phyloP scores from a whole-genome alignment of 2,329 filamentous ascomycete genomes.

The Shiraia bambusicola region DNA sequence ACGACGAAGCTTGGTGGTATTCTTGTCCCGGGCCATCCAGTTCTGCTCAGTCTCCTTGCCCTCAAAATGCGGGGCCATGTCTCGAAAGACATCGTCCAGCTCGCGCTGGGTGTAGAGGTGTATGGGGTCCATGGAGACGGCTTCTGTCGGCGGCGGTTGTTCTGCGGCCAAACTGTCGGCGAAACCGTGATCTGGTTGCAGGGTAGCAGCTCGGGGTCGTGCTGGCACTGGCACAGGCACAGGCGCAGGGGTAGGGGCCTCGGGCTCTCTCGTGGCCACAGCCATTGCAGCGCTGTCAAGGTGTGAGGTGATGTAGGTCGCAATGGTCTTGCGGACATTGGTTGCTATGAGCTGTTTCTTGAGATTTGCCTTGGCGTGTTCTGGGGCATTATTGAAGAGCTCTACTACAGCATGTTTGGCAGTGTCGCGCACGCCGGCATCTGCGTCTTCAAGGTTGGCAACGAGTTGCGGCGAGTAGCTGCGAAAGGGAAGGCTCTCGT shows the following conservation, averaged over 20 bases:
- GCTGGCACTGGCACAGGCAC: conserved; percentile 22
- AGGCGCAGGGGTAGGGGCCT: conserved; percentile 19
- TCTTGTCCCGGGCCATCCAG: conserved; percentile 85
- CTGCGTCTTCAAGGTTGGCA: conserved; percentile 85
- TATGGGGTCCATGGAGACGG: conserved; percentile 73
- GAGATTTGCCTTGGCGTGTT: conserved; percentile 81
- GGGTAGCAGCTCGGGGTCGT: conserved; percentile 30
- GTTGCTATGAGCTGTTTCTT: conserved; percentile 82
- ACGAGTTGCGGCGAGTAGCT: conserved; percentile 80
- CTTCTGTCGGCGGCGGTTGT: conserved; percentile 63
- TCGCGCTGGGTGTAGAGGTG: conserved; percentile 84
- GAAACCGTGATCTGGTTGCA: conserved; percentile 48
- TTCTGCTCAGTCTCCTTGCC: conserved; percentile 89
- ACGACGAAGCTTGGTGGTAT: conserved; percentile 71
- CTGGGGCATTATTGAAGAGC: conserved; percentile 71
- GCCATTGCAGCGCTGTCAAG: conserved; percentile 65
- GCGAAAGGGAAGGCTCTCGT: conserved; percentile 77
- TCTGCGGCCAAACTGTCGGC: conserved; percentile 51
- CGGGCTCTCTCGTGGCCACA: conserved; percentile 18
- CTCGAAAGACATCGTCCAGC: conserved; percentile 81
- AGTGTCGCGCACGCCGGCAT: conserved; percentile 80
- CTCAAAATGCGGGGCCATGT: conserved; percentile 81
- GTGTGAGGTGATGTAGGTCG: conserved; percentile 75
- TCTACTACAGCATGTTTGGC: conserved; percentile 84
- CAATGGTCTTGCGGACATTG: conserved; percentile 84